Conservation (phyloP, 306 rosid species). For the Rosa rugosa region DNA sequence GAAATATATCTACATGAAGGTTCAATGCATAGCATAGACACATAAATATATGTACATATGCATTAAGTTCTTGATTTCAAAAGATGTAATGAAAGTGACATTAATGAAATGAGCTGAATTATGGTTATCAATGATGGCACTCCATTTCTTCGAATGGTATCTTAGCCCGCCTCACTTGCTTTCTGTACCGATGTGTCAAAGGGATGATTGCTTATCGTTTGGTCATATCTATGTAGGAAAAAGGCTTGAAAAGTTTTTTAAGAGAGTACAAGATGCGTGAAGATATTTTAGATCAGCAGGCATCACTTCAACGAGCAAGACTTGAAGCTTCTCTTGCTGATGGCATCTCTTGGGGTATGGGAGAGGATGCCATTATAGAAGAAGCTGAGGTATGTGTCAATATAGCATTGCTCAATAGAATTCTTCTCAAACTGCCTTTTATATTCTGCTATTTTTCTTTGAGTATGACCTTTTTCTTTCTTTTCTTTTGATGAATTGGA, state of each 20-base stretch:
- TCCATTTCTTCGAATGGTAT: background rate
- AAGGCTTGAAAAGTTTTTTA: slow-evolving; percentile 39
- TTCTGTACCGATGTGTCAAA: background rate
- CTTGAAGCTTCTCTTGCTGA: slow-evolving; percentile 72
- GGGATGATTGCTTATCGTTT: slow-evolving; percentile 1
- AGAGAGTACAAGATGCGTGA: slow-evolving; percentile 66
- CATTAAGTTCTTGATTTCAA: background rate
- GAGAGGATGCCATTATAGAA: slow-evolving; percentile 84
- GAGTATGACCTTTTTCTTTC: background rate
- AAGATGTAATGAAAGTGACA: background rate
- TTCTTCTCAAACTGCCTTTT: slow-evolving; percentile 15
- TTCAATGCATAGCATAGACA: background rate
- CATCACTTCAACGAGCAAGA: slow-evolving; percentile 89
- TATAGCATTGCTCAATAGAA: background rate
- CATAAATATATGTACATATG: background rate
- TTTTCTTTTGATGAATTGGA: background rate
- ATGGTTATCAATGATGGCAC: background rate
- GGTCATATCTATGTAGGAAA: slow-evolving; percentile 50
- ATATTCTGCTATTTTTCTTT: background rate
- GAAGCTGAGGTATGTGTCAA: slow-evolving; percentile 69
- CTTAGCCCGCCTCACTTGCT: too few species aligned
- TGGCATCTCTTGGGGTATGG: slow-evolving; percentile 97
- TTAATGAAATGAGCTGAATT: background rate
- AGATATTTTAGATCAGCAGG: slow-evolving; percentile 68
- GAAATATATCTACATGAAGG: background rate